phyloP scores from a whole-genome alignment of 2,329 filamentous ascomycete genomes.

The Cadophora gregata region DNA sequence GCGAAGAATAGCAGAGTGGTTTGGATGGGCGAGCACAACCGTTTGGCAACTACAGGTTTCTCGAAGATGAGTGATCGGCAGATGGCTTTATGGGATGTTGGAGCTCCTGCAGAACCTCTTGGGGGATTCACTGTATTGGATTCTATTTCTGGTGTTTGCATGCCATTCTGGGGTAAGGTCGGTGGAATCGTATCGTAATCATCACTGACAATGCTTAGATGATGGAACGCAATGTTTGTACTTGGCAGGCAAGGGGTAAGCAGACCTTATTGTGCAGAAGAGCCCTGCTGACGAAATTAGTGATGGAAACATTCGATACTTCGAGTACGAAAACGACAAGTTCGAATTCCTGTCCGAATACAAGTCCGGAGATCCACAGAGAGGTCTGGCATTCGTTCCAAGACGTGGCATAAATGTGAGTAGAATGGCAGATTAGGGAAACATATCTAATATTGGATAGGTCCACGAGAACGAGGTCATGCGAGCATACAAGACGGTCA shows the following conservation, averaged over 20 bases:
- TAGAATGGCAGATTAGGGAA: slow-evolving; percentile 23
- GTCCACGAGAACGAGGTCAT: slow-evolving; percentile 96
- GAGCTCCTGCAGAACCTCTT: slow-evolving; percentile 78
- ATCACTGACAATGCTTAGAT: slow-evolving; percentile 53
- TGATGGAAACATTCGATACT: slow-evolving; percentile 99
- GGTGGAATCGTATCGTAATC: slow-evolving; percentile 29
- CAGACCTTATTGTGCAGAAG: slow-evolving; percentile 25
- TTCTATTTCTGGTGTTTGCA: slow-evolving; percentile 96
- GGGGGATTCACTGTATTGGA: slow-evolving; percentile 90
- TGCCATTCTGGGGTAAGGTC: slow-evolving; percentile 91
- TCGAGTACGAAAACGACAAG: slow-evolving; percentile 97
- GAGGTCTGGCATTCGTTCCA: slow-evolving; percentile 91
- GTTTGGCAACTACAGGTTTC: slow-evolving; percentile 95
- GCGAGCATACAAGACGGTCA: slow-evolving; percentile 96
- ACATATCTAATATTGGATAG: slow-evolving; percentile 48
- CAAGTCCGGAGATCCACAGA: slow-evolving; percentile 94
- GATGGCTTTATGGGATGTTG: slow-evolving; percentile 92
- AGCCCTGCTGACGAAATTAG: slow-evolving; percentile 50
- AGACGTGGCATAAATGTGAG: slow-evolving; percentile 90
- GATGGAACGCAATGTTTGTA: slow-evolving; percentile 95
- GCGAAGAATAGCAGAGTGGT: slow-evolving; percentile 97
- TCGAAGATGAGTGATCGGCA: slow-evolving; percentile 98
- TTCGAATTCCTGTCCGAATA: slow-evolving; percentile 97
- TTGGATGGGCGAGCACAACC: slow-evolving; percentile 97
- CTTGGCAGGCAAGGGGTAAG: slow-evolving; percentile 94